A percentile compares a stretch with the other conserved stretches of the same genome.
These are phyloP conservation scores for Penicillium sp. DNA, from an alignment of 2,329 filamentous ascomycete species.

Conservation along the genomic window DNA sequence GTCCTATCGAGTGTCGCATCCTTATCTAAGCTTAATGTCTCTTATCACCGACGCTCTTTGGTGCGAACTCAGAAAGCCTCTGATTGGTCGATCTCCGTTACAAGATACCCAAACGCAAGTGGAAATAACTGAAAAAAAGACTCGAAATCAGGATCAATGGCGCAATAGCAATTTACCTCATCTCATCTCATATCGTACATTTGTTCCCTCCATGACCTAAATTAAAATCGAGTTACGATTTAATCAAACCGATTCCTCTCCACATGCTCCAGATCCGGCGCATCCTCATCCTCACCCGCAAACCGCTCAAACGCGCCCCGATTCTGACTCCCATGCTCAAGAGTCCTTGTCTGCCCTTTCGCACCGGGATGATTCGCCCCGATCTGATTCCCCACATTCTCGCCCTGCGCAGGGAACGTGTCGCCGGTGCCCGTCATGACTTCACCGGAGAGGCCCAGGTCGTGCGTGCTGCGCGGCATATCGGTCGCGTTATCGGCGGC, in stretches of 20 bases:
- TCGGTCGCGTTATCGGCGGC: constrained; percentile 56
- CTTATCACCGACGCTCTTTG: too few relatives aligned
- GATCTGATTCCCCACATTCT: constrained; percentile 40
- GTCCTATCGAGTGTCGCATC: background rate
- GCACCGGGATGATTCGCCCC: constrained; percentile 39
- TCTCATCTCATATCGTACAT: background rate
- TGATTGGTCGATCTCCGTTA: background rate
- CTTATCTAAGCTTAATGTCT: background rate
- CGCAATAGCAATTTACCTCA: background rate
- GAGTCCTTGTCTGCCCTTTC: constrained; percentile 43
- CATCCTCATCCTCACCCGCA: constrained; percentile 41
- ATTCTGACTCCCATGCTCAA: constrained; percentile 46
- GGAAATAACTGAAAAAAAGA: too few relatives aligned
- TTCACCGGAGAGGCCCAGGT: constrained; percentile 42
- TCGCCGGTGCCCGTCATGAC: constrained; percentile 49
- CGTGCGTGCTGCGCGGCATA: constrained; percentile 46
- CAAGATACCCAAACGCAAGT: background rate
- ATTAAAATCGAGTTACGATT: background rate
- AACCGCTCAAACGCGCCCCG: constrained; percentile 45
- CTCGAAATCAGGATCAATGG: too few relatives aligned
- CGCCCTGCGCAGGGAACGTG: constrained; percentile 41
- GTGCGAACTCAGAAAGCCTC: too few relatives aligned
- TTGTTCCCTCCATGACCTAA: background rate
- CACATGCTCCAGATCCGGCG: constrained; percentile 36
- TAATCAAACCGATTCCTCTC: constrained; percentile 26